Percentiles rank a stretch among this genome's conserved stretches.
phyloP scores from a whole-genome alignment of 2,329 filamentous ascomycete species.

The Cryphonectria carpinicola region DNA sequence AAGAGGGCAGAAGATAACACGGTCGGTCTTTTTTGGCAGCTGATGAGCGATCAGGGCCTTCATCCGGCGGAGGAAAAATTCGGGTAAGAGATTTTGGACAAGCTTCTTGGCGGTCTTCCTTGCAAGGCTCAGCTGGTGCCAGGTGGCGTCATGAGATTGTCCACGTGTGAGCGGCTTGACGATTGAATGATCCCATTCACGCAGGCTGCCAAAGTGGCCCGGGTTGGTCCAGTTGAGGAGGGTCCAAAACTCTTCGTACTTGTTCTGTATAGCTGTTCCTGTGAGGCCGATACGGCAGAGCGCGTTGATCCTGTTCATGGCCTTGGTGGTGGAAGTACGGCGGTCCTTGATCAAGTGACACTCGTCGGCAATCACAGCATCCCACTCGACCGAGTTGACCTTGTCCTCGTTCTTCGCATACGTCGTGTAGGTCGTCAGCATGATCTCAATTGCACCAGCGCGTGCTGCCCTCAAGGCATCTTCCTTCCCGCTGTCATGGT shows the following conservation, averaged over 20 bases:
- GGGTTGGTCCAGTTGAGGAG: constrained; percentile 96
- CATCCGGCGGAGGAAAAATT: constrained; percentile 89
- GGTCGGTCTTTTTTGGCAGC: constrained; percentile 90
- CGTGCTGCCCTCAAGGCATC: constrained; percentile 72
- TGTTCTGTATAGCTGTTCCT: constrained; percentile 96
- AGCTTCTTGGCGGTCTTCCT: constrained; percentile 83
- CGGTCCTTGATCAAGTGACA: constrained; percentile 88
- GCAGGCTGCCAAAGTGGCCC: constrained; percentile 64
- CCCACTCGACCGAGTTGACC: constrained; percentile 88
- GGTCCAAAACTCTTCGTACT: constrained; percentile 96
- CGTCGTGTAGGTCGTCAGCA: constrained; percentile 93
- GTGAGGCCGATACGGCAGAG: constrained; percentile 92
- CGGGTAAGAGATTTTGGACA: constrained; percentile 83
- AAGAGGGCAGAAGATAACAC: constrained; percentile 92
- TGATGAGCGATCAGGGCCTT: constrained; percentile 92
- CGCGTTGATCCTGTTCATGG: constrained; percentile 89
- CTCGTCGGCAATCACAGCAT: constrained; percentile 92
- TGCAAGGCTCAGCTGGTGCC: constrained; percentile 78
- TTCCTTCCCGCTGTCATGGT: constrained; percentile 72
- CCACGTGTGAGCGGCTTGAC: constrained; percentile 81
- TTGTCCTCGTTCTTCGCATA: constrained; percentile 76
- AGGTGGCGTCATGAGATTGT: constrained; percentile 89
- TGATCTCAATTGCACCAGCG: constrained; percentile 79
- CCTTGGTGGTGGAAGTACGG: constrained; percentile 75
- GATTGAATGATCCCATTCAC: constrained; percentile 80